Evolutionary conservation across 148 eudicot genomes (phyloP).

Genomic region (Diospyros lotus): DNA sequence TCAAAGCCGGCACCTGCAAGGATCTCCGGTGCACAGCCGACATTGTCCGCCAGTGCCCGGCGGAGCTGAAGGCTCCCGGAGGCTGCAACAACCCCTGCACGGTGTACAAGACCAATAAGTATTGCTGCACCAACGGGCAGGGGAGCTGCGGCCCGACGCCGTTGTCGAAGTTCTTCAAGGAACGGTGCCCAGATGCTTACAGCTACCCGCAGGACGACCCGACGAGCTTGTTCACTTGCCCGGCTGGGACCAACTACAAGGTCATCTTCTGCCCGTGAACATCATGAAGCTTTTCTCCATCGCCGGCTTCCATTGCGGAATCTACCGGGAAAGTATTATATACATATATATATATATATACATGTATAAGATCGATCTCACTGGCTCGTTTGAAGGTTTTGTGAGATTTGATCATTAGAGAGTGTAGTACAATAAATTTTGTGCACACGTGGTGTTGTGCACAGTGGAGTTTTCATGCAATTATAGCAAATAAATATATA

Average conservation of each 20-base stretch:
- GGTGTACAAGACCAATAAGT: not conserved
- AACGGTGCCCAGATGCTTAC: conserved; percentile 31
- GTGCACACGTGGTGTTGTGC: no score
- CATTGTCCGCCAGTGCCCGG: conserved; percentile 7
- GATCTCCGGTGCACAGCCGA: not conserved
- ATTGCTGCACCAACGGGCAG: conserved; percentile 15
- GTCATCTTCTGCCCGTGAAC: not conserved
- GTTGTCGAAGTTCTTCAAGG: conserved; percentile 27
- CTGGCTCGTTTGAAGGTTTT: no score
- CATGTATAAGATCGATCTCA: no score
- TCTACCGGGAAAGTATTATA: no score
- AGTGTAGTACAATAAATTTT: no score
- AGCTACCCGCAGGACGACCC: conserved; percentile 36
- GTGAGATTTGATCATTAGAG: no score
- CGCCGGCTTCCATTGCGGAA: no score
- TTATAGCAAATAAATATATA: no score
- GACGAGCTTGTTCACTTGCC: conserved; percentile 22
- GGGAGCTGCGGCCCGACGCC: conserved; percentile 25
- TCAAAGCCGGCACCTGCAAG: not conserved
- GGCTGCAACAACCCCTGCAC: not conserved
- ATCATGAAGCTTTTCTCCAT: no score
- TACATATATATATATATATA: no score
- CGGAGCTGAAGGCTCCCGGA: not conserved
- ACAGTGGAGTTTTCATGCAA: no score
- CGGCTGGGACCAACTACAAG: not conserved